Evolutionary conservation across 495 filamentous ascomycete genomes (phyloP).

Genomic region (Penicillium lagena): DNA sequence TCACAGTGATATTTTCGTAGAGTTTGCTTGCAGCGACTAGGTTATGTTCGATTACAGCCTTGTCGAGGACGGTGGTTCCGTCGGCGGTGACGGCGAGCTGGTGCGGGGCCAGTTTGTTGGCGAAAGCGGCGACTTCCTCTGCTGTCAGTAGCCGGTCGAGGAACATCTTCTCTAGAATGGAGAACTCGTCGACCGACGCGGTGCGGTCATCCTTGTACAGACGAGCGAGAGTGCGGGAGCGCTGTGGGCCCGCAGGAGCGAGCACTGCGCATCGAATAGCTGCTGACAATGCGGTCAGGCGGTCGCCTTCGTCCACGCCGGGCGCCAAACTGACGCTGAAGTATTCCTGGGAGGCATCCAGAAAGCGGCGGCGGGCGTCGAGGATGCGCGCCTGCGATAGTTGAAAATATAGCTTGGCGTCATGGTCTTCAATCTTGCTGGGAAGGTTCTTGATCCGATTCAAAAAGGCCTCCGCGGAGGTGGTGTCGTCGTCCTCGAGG

Average conservation of each 20-base stretch:
- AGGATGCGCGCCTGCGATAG: slow-evolving; percentile 89
- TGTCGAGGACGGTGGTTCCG: slow-evolving; percentile 87
- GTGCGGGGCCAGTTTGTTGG: slow-evolving; percentile 71
- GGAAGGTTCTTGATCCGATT: slow-evolving; percentile 92
- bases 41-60: slow-evolving; percentile 94
- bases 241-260: slow-evolving; percentile 81
- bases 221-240: slow-evolving; percentile 69
- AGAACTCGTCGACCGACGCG: slow-evolving; percentile 66
- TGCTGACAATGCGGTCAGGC: slow-evolving; percentile 73
- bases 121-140: slow-evolving; percentile 79
- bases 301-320: slow-evolving; percentile 75
- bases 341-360: slow-evolving; percentile 85
- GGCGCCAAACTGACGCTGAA: slow-evolving; percentile 72
- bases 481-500: slow-evolving; percentile 90
- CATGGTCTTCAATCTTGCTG: slow-evolving; percentile 65
- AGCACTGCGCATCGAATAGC: slow-evolving; percentile 95
- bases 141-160: slow-evolving; percentile 77
- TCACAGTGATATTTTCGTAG: slow-evolving; percentile 83
- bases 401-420: slow-evolving; percentile 74
- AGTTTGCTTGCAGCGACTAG: slow-evolving; percentile 77
- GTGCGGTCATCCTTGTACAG: slow-evolving; percentile 94
- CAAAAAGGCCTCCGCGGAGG: slow-evolving; percentile 73
- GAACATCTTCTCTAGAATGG: slow-evolving; percentile 96
- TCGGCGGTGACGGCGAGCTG: slow-evolving; percentile 85
- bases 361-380: slow-evolving; percentile 82